These are phyloP conservation scores for Ophiosphaerella korrae DNA, from an alignment of 2,329 filamentous ascomycete species.

Conservation along the genomic window DNA sequence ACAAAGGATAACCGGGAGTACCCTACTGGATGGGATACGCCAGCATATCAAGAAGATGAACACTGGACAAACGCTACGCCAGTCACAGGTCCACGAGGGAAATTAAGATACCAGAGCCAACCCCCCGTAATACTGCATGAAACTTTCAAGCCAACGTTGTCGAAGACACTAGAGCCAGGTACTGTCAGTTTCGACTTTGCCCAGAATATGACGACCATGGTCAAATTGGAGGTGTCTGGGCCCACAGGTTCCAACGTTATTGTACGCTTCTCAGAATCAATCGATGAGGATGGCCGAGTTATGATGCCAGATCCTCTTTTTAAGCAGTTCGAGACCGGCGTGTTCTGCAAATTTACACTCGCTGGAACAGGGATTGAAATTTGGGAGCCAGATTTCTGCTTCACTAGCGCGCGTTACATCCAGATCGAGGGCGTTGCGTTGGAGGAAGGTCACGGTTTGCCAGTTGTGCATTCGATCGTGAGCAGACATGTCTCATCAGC, in stretches of 20 bases:
- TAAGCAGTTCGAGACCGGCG: constrained; percentile 45
- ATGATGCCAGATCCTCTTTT: constrained; percentile 52
- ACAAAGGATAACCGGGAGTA: constrained; percentile 45
- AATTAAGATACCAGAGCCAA: constrained; percentile 49
- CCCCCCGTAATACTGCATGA: constrained; percentile 48
- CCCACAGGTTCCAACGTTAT: constrained; percentile 34
- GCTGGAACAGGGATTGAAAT: constrained; percentile 37
- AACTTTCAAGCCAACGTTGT: constrained; percentile 38
- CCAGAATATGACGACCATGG: constrained; percentile 43
- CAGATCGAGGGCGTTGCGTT: constrained; percentile 49
- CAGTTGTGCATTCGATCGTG: constrained; percentile 43
- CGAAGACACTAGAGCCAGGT: constrained; percentile 24
- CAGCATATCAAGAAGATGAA: constrained; percentile 29
- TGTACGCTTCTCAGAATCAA: constrained; percentile 40
- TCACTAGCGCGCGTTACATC: constrained; percentile 51
- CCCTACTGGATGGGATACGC: constrained; percentile 44
- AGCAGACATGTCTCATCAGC: constrained; percentile 50
- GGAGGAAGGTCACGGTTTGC: constrained; percentile 26
- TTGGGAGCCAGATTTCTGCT: constrained; percentile 51
- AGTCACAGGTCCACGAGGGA: constrained; percentile 48
- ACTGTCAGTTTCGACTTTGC: constrained; percentile 39
- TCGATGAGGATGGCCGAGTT: constrained; percentile 39
- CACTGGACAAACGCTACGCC: constrained; percentile 45
- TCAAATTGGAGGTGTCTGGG: constrained; percentile 34
- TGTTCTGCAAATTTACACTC: constrained; percentile 49